Percentiles rank a stretch among this genome's conserved stretches.
phyloP scores from a whole-genome alignment of 495 filamentous ascomycete genomes.

The Chaetomidium leptoderma region DNA sequence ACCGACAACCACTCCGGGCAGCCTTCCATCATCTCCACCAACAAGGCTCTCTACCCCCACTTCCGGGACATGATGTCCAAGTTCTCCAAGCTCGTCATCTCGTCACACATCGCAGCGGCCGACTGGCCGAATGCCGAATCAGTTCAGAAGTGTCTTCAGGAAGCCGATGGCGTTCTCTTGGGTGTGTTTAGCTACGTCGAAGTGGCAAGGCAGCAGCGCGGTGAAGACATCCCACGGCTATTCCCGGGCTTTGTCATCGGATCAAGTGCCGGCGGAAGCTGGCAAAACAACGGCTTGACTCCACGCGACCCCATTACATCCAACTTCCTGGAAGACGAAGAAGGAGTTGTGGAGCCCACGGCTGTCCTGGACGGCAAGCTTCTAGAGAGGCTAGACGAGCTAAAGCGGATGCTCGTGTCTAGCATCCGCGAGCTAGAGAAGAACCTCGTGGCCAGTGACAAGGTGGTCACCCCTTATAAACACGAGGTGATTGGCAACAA shows the following conservation, averaged over 20 bases:
- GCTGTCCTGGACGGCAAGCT: conserved; percentile 67
- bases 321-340: conserved; percentile 82
- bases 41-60: conserved; percentile 92
- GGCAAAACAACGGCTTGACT: conserved; percentile 84
- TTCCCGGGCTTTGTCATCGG: conserved; percentile 87
- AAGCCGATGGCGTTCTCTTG: conserved; percentile 90
- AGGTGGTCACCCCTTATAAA: conserved; percentile 64
- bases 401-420: conserved; percentile 71
- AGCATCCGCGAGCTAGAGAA: conserved; percentile 83
- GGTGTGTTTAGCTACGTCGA: conserved; percentile 95
- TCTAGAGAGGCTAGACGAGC: conserved; percentile 78
- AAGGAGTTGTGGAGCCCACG: conserved; percentile 67
- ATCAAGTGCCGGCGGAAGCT: conserved; percentile 76
- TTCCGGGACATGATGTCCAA: conserved; percentile 99
- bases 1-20: conserved; percentile 98
- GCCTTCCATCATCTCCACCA: conserved; percentile 97
- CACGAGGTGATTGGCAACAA: conserved; percentile 71
- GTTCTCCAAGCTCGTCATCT: conserved; percentile 95
- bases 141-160: conserved; percentile 86
- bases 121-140: conserved; percentile 88
- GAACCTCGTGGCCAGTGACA: conserved; percentile 67
- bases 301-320: conserved; percentile 63
- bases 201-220: conserved; percentile 84
- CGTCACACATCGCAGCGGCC: conserved; percentile 94
- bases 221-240: conserved; percentile 82